Conservation (phyloP, 768 basidiomycete species). For the Gelatoporia subvermispora region DNA sequence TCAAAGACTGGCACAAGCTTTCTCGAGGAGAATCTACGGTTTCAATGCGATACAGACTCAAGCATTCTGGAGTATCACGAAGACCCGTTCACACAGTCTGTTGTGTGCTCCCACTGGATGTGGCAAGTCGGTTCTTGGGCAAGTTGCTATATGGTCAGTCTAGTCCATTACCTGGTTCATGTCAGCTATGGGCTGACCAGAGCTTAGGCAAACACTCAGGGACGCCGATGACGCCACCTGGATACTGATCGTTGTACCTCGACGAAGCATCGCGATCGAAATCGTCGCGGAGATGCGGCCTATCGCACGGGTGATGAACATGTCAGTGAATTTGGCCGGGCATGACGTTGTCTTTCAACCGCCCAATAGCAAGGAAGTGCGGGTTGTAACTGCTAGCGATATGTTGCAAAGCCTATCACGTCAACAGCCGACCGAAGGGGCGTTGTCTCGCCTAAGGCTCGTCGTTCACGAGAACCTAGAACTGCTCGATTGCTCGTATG, state of each 20-base stretch:
- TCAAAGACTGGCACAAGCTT: slow-evolving; percentile 38
- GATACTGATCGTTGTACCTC: slow-evolving; percentile 62
- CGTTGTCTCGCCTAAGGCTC: slow-evolving; percentile 45
- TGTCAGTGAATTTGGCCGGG: slow-evolving; percentile 35
- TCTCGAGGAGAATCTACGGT: slow-evolving; percentile 42
- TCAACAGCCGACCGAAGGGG: slow-evolving; percentile 18
- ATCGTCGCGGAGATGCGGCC: slow-evolving; percentile 47
- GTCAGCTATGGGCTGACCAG: slow-evolving; percentile 10
- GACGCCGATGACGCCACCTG: slow-evolving; percentile 41
- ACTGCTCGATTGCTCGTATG: slow-evolving; percentile 74
- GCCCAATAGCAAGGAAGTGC: slow-evolving; percentile 41
- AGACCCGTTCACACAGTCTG: slow-evolving; percentile 62
- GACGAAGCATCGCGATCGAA: slow-evolving; percentile 51
- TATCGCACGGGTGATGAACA: slow-evolving; percentile 31
- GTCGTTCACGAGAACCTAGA: slow-evolving; percentile 86
- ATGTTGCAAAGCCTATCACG: slow-evolving; percentile 42
- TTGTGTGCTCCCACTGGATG: slow-evolving; percentile 75
- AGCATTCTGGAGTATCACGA: slow-evolving; percentile 73
- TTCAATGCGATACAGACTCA: slow-evolving; percentile 91
- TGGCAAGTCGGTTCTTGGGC: slow-evolving; percentile 75
- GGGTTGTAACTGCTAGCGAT: slow-evolving; percentile 50
- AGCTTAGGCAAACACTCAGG: slow-evolving; percentile 50
- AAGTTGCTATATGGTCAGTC: slow-evolving; percentile 63
- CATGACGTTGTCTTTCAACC: slow-evolving; percentile 28
- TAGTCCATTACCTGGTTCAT: neutral